phyloP scores from a whole-genome alignment of 129 eudicot genomes.

The Sambucus nigra region DNA sequence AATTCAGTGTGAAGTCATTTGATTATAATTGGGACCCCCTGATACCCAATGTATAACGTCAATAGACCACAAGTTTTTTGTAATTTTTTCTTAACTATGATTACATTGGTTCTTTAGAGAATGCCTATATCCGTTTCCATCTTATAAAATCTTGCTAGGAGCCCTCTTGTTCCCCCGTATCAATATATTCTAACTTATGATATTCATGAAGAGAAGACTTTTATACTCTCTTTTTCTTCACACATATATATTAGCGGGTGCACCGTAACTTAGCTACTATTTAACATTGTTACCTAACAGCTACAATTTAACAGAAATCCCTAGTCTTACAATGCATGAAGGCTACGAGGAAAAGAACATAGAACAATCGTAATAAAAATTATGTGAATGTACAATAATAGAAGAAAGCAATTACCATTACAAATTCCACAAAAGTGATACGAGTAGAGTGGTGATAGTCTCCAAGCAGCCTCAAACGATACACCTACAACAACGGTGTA shows the following conservation, averaged over 20 bases:
- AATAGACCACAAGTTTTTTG: background rate
- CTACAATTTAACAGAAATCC: no score
- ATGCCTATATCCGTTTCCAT: no score
- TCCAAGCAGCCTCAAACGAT: no score
- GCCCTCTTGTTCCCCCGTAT: background rate
- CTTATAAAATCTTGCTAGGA: background rate
- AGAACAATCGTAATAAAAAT: background rate
- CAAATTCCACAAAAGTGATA: slow-evolving; percentile 70
- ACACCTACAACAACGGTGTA: no score
- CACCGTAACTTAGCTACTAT: background rate
- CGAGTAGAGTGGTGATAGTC: no score
- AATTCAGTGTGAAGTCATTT: no score
- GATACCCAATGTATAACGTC: no score
- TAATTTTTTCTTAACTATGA: background rate
- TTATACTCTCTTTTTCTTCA: no score
- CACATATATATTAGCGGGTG: background rate
- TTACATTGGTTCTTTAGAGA: background rate
- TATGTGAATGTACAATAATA: background rate
- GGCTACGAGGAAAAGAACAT: background rate
- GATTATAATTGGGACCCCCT: no score
- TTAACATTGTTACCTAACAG: no score
- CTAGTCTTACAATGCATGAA: no score
- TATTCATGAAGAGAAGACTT: background rate
- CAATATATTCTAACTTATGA: background rate
- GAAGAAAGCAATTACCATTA: slow-evolving; percentile 28